Conservation (phyloP, 108 stramenopile species). For the Halocafeteria seosinensis region DNA sequence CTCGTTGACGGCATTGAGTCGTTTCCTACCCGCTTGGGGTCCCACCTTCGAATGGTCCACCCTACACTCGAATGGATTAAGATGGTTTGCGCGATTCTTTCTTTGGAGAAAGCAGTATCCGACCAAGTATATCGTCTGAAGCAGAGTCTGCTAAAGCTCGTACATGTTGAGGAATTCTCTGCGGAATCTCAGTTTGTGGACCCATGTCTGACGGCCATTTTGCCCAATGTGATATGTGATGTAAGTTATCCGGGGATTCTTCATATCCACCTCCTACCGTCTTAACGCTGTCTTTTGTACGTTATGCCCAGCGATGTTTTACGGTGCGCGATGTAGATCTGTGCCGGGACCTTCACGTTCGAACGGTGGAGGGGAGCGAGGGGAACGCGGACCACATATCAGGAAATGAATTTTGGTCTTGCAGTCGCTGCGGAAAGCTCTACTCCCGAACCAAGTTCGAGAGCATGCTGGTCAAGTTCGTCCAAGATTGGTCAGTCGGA, state of each 20-base stretch:
- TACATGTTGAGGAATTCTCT: slow-evolving; percentile 80
- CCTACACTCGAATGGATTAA: slow-evolving; percentile 87
- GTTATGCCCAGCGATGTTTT: too few species aligned
- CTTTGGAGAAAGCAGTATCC: slow-evolving; percentile 57
- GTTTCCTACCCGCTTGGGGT: slow-evolving; percentile 48
- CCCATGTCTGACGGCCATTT: slow-evolving; percentile 61
- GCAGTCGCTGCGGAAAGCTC: slow-evolving; percentile 59
- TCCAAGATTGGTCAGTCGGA: slow-evolving; percentile 47
- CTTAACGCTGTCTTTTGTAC: too few species aligned
- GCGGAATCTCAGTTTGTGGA: slow-evolving; percentile 57
- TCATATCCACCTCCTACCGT: too few species aligned
- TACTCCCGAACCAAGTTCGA: slow-evolving; percentile 62
- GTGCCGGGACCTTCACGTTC: slow-evolving; percentile 49
- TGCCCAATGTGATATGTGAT: slow-evolving; percentile 76
- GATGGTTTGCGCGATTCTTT: slow-evolving; percentile 55
- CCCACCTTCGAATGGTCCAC: slow-evolving; percentile 34
- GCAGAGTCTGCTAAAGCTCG: slow-evolving; percentile 64
- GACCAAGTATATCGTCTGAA: slow-evolving; percentile 60
- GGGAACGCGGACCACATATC: slow-evolving; percentile 7
- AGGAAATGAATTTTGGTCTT: slow-evolving; percentile 41
- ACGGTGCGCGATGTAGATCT: slow-evolving; percentile 74
- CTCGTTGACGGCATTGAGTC: slow-evolving; percentile 41
- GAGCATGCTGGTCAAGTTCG: slow-evolving; percentile 51
- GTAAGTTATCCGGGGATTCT: too few species aligned
- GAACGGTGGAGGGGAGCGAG: slow-evolving; percentile 1